A percentile compares a stretch with the other conserved stretches of the same genome.
Conservation (phyloP, 192 early-diverging fungal genomes). For the Coemansia sp. region DNA sequence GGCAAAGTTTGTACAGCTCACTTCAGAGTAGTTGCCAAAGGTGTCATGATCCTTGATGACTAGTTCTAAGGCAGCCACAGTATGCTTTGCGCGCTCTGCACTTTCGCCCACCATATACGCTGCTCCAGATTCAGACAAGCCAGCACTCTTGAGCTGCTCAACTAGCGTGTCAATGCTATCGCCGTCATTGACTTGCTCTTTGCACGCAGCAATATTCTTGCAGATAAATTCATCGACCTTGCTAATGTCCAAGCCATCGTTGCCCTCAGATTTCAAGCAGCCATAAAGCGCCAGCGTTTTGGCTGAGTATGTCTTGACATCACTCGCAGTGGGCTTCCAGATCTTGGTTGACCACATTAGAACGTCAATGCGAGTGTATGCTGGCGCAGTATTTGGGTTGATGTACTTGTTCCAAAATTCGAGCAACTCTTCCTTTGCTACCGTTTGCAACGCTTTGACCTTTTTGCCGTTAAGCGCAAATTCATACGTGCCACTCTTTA, state of each 20-base stretch:
- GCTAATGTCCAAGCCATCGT: not conserved
- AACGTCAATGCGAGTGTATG: slow-evolving; percentile 34
- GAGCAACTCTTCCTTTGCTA: slow-evolving; percentile 30
- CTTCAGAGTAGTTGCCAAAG: not conserved
- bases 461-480: slow-evolving; percentile 61
- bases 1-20: not conserved
- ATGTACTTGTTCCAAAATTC: slow-evolving; percentile 37
- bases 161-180: not conserved
- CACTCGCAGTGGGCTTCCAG: slow-evolving; percentile 1
- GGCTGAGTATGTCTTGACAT: slow-evolving; percentile 8
- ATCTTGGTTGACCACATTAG: slow-evolving; percentile 18
- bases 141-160: not conserved
- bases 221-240: slow-evolving; percentile 2
- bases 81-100: not conserved
- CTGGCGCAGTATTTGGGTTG: slow-evolving; percentile 22
- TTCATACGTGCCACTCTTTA: slow-evolving; percentile 67
- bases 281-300: slow-evolving; percentile 11
- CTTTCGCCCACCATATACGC: not conserved
- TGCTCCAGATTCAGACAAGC: not conserved
- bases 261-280: slow-evolving; percentile 10
- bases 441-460: not conserved
- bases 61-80: slow-evolving; percentile 7
- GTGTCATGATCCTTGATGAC: not conserved
- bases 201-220: not conserved
- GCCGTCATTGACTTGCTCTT: not conserved